Percentiles rank a stretch among this genome's conserved stretches.
Evolutionary conservation across 768 basidiomycete genomes (phyloP).

Genomic region (Trichaptum fuscoviolaceum): DNA sequence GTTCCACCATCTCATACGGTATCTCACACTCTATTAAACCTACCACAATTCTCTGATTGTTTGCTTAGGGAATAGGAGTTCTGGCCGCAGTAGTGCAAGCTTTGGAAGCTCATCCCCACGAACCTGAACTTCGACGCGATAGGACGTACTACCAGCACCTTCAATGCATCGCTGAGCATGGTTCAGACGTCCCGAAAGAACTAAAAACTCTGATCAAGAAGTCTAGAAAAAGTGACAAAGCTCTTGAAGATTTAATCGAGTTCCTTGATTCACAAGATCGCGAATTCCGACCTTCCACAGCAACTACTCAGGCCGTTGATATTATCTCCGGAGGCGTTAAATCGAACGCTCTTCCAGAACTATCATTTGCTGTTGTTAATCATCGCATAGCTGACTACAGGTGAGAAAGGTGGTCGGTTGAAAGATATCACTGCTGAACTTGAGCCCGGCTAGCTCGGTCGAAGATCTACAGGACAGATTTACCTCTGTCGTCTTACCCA

Average conservation of each 20-base stretch:
- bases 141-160: conserved; percentile 27
- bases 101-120: conserved; percentile 40
- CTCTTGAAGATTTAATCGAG: conserved; percentile 28
- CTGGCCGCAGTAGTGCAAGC: conserved; percentile 42
- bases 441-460: conserved; percentile 22
- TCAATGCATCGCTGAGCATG: conserved; percentile 38
- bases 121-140: conserved; percentile 22
- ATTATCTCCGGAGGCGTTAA: conserved; percentile 38
- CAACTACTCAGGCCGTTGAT: conserved; percentile 30
- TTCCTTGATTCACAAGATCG: conserved; percentile 21
- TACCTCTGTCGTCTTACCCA: conserved; percentile 20
- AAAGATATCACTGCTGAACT: conserved; percentile 5
- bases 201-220: conserved; percentile 18
- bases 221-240: conserved; percentile 14
- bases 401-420: conserved; percentile 15
- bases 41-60: background rate
- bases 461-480: conserved; percentile 25
- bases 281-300: conserved; percentile 23
- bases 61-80: conserved; percentile 41
- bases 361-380: conserved; percentile 30
- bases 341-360: conserved; percentile 43
- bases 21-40: conserved; percentile 11
- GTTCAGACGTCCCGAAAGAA: conserved; percentile 26
- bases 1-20: conserved; percentile 49
- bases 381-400: conserved; percentile 30